Percentiles rank a stretch among this genome's conserved stretches.
These are phyloP conservation scores for Yarrowia porcina DNA, from an alignment of 805 yeast genomes.

Conservation along the genomic window DNA sequence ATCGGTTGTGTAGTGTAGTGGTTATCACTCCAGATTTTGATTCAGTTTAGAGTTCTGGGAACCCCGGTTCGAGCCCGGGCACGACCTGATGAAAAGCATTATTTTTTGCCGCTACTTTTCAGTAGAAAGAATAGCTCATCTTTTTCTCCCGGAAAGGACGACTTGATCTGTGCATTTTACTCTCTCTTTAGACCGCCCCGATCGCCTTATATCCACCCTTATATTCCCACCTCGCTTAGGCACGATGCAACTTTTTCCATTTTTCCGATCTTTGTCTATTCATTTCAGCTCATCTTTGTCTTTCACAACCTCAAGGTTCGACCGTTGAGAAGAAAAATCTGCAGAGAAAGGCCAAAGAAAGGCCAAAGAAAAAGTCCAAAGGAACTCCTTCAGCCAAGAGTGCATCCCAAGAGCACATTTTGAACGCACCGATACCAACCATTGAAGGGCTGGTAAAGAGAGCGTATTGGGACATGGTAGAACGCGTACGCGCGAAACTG, in stretches of 20 bases:
- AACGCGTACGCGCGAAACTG: too few relatives aligned
- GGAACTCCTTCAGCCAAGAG: not conserved
- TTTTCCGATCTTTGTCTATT: not conserved
- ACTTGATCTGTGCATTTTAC: too few relatives aligned
- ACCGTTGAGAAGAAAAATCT: not conserved
- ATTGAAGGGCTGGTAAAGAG: not conserved
- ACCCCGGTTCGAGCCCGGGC: slow-evolving; percentile 44
- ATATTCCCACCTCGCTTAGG: not conserved
- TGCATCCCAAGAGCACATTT: not conserved
- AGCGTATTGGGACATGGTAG: not conserved
- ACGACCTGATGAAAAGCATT: slow-evolving; percentile 38
- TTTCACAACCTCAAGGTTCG: not conserved
- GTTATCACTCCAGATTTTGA: slow-evolving; percentile 40
- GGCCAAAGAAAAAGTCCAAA: too few relatives aligned
- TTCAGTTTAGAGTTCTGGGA: slow-evolving; percentile 32
- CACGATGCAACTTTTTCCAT: slow-evolving; percentile 26
- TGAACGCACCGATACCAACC: not conserved
- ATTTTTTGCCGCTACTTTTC: too few relatives aligned
- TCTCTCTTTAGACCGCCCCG: too few relatives aligned
- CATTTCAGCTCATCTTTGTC: too few relatives aligned
- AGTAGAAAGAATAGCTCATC: too few relatives aligned
- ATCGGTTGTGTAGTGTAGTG: slow-evolving; percentile 40
- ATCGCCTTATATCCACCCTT: too few relatives aligned
- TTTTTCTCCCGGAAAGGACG: too few relatives aligned
- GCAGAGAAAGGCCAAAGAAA: too few relatives aligned